Evolutionary conservation across 805 yeast genomes (phyloP), one percentile per base, ranked within the genome.

Genomic region (Metschnikowia shivogae): DNA sequence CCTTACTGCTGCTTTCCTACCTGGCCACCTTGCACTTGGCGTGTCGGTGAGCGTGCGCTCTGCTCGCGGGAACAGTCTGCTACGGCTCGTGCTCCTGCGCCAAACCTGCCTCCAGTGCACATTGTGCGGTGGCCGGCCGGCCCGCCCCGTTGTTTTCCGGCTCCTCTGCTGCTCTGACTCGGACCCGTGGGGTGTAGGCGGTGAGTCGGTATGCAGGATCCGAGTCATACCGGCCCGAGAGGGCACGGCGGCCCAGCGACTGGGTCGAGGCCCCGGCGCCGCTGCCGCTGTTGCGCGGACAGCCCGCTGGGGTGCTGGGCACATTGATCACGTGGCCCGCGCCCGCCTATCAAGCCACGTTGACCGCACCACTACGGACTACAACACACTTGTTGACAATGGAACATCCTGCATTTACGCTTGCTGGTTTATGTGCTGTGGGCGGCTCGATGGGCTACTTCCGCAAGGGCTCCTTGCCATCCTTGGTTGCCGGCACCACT

Each of bases 371-470:
- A 28, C 32, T 26, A 29, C 28, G 20, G 17, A 22, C 24, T 28
- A 20, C 20, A 11, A 11, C 14, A 17, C 17, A 8, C 30, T 19
- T 6, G 7, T 37, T 28, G 6, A 27, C 27, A 20, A 70, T 71
- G 93, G 95, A 86, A 68, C 93, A 85, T 62, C 90, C 89, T 45
- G 81, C 88, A 43, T 79, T 72, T 55, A 81, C 90, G 17, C 73
- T 86, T 55, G 79, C 89, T 20, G 86, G 82, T 11, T 75, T 85
- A 50, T 73, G 85, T 56, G 73, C 83, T 44, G 61, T 78, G 43
- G 93, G 93, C 43, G 95, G 93, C 40, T 52, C 78, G 33, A 76
- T 81, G 65, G 93, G 93, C 33, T 86, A 69, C 64, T 57, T 66
- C 65, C 77, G 74, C 53, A 84, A 85, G 55, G 78, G 84, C 10